phyloP scores from a whole-genome alignment of 1,139 yeast genomes.

The Candida gigantensis region DNA sequence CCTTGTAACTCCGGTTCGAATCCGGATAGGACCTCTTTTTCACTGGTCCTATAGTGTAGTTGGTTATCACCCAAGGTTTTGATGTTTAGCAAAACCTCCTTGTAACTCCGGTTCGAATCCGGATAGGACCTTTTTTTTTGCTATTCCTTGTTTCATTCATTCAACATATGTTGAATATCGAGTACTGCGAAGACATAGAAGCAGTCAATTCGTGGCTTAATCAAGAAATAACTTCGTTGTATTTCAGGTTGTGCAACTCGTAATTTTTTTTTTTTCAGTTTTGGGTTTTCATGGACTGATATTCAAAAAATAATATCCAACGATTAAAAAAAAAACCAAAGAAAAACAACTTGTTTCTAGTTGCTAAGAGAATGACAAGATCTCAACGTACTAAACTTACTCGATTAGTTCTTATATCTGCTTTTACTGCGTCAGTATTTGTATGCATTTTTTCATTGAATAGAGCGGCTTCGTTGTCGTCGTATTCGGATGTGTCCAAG shows the following conservation, averaged over 20 bases:
- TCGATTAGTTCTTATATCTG: neutral
- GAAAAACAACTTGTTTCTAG: no score
- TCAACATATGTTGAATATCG: no score
- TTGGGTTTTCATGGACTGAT: no score
- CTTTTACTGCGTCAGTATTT: neutral
- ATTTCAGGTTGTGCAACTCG: no score
- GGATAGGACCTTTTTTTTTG: conserved; percentile 5
- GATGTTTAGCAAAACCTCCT: conserved; percentile 2
- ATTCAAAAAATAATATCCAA: no score
- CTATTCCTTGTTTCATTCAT: neutral
- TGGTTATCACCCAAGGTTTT: conserved; percentile 7
- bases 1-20: conserved; percentile 2
- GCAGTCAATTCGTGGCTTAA: no score
- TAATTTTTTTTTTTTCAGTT: no score
- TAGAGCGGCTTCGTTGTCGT: neutral
- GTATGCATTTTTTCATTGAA: neutral
- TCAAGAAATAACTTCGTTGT: no score
- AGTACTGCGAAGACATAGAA: neutral
- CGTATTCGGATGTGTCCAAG: neutral
- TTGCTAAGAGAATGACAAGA: neutral
- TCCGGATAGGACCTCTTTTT: conserved; percentile 1
- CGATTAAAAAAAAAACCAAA: no score
- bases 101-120: conserved; percentile 8
- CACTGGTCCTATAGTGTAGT: conserved; percentile 5
- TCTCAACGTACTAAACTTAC: neutral